Conservation (phyloP, 1,139 yeast genomes). For the Nakaseomyces nivariensis region DNA sequence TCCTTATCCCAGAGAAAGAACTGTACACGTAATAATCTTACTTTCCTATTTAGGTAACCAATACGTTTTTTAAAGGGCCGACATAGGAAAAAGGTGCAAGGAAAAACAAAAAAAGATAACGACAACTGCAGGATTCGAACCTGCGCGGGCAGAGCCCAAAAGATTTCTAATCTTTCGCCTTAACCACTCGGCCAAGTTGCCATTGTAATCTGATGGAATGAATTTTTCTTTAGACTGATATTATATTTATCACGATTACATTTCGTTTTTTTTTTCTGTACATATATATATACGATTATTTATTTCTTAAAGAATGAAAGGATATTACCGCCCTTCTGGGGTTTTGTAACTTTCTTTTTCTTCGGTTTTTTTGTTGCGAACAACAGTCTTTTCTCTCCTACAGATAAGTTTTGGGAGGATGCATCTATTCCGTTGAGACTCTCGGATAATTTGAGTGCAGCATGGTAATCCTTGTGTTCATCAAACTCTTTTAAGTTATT, state of each 20-base stretch:
- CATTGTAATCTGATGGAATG: conserved; percentile 11
- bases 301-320: conserved; percentile 1
- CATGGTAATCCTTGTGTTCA: conserved; percentile 28
- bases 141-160: conserved; percentile 38
- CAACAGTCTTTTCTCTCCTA: conserved; percentile 25
- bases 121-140: conserved; percentile 34
- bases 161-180: conserved; percentile 47
- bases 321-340: neutral
- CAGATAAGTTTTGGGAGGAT: conserved; percentile 17
- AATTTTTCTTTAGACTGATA: no score
- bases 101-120: conserved; percentile 14
- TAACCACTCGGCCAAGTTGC: conserved; percentile 47
- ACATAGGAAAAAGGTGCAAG: no score
- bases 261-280: neutral
- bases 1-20: no score
- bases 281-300: neutral
- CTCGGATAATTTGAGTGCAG: conserved; percentile 25
- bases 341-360: neutral
- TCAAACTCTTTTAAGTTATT: conserved; percentile 11
- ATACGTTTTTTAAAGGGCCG: no score
- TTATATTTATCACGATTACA: neutral
- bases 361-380: conserved; percentile 6
- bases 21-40: no score
- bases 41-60: no score
- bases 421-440: conserved; percentile 23